These are phyloP conservation scores for Suaeda aralocaspica DNA, from an alignment of 148 eudicot genomes.

Conservation along the genomic window DNA sequence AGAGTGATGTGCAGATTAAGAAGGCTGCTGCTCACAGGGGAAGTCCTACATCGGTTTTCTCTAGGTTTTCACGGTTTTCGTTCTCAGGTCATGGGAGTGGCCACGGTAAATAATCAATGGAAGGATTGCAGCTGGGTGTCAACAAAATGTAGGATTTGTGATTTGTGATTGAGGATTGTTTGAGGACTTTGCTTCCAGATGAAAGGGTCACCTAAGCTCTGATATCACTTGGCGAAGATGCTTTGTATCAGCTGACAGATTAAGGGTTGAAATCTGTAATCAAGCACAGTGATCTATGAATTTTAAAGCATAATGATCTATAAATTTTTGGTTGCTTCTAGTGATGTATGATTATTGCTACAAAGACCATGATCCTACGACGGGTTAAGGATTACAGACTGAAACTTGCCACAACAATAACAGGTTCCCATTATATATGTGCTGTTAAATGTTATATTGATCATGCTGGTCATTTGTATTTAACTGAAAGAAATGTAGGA, in stretches of 20 bases:
- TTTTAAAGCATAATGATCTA: too few relatives aligned
- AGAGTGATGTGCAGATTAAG: constrained; percentile 37
- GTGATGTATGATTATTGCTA: not conserved
- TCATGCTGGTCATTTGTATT: too few relatives aligned
- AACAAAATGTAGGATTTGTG: not conserved
- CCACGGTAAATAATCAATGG: constrained; percentile 22
- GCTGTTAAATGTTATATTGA: not conserved
- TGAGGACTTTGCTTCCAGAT: not conserved
- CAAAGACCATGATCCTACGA: not conserved
- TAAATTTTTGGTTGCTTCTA: not conserved
- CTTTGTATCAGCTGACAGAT: not conserved
- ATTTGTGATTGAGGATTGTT: not conserved
- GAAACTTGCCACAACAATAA: not conserved
- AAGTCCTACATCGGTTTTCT: constrained; percentile 37
- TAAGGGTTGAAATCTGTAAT: not conserved
- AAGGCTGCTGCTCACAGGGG: constrained; percentile 20
- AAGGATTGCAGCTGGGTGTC: not conserved
- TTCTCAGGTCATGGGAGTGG: constrained; percentile 35
- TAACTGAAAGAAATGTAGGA: not conserved
- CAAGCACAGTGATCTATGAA: not conserved
- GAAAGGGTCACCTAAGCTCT: not conserved
- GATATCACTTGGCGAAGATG: not conserved
- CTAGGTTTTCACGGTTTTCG: constrained; percentile 38
- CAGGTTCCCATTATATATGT: not conserved
- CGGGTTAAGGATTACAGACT: not conserved